Percentiles rank a stretch among this genome's conserved stretches.
Evolutionary conservation across 2,329 filamentous ascomycete species (phyloP).

Genomic region (Phialemoniopsis sp.): DNA sequence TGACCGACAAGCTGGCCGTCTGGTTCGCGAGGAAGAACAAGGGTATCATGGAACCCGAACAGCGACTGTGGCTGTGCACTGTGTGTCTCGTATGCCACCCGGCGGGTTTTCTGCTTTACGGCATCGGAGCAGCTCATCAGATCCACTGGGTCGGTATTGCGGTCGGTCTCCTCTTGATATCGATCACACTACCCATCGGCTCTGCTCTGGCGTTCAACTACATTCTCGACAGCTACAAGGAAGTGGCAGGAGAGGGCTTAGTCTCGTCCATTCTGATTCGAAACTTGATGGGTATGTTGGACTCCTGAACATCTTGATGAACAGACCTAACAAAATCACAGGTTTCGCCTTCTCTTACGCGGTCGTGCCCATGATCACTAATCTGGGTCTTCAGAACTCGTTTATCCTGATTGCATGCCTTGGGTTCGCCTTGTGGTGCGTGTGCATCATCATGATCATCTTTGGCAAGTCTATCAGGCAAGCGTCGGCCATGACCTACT

Average conservation of each 20-base stretch:
- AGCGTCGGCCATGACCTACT: too few species aligned
- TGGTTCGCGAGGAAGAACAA: constrained; percentile 33
- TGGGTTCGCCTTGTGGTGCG: too few species aligned
- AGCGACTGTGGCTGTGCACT: constrained; percentile 28
- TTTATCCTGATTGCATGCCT: too few species aligned
- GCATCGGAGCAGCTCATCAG: constrained; percentile 18
- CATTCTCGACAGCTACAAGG: constrained; percentile 17
- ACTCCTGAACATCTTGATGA: too few species aligned
- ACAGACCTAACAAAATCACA: too few species aligned
- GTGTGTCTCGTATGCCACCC: constrained; percentile 11
- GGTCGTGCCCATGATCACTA: too few species aligned
- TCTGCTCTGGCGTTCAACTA: constrained; percentile 15
- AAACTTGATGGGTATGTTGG: constrained; percentile 12
- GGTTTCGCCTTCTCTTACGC: too few species aligned
- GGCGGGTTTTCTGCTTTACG: constrained; percentile 12
- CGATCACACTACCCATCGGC: constrained; percentile 13
- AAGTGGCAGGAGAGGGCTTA: constrained; percentile 14
- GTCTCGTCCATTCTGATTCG: constrained; percentile 16
- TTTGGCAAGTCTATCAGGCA: too few species aligned
- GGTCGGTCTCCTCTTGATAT: constrained; percentile 16
- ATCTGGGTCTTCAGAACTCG: too few species aligned
- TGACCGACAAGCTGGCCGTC: constrained; percentile 37
- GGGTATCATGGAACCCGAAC: constrained; percentile 42
- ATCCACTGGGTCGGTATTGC: constrained; percentile 24
- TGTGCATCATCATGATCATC: too few species aligned